These are phyloP conservation scores for Annulohypoxylon stygium DNA, from an alignment of 495 filamentous ascomycete genomes.

Conservation along the genomic window DNA sequence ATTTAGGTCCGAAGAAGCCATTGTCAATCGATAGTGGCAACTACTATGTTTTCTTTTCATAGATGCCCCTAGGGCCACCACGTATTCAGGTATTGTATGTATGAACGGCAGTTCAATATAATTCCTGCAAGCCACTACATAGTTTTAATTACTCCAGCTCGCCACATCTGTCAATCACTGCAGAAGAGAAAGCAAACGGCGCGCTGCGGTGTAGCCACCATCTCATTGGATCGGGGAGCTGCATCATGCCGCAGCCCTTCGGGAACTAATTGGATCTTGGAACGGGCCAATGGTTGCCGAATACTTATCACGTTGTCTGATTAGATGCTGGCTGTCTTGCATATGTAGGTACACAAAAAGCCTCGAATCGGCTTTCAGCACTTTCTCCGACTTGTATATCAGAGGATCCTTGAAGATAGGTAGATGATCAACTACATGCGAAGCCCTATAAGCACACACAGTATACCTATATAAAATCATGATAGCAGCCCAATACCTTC, in stretches of 20 bases:
- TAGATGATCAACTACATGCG: not conserved
- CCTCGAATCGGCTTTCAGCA: constrained; percentile 9
- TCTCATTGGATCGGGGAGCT: constrained; percentile 14
- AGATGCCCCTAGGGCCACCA: not conserved
- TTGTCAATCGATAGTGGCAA: not conserved
- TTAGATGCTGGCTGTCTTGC: constrained; percentile 1
- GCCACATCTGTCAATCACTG: not conserved
- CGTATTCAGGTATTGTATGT: not conserved
- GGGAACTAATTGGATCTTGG: constrained; percentile 9
- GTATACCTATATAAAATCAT: not conserved
- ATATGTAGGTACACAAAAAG: constrained; percentile 7
- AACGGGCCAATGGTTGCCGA: constrained; percentile 14
- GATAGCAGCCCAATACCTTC: not conserved
- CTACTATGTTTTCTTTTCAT: not conserved
- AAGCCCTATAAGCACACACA: not conserved
- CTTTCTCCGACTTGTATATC: constrained; percentile 5
- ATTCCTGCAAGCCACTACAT: not conserved
- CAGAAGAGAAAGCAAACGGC: not conserved
- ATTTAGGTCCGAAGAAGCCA: not conserved
- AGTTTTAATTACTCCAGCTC: not conserved
- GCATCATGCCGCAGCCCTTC: not conserved
- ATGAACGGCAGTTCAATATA: not conserved
- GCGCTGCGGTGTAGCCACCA: not conserved
- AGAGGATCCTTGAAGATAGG: constrained; percentile 7
- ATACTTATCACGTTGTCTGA: constrained; percentile 19